Evolutionary conservation across 2,329 filamentous ascomycete genomes (phyloP).

Genomic region (Fusarium metavorans): DNA sequence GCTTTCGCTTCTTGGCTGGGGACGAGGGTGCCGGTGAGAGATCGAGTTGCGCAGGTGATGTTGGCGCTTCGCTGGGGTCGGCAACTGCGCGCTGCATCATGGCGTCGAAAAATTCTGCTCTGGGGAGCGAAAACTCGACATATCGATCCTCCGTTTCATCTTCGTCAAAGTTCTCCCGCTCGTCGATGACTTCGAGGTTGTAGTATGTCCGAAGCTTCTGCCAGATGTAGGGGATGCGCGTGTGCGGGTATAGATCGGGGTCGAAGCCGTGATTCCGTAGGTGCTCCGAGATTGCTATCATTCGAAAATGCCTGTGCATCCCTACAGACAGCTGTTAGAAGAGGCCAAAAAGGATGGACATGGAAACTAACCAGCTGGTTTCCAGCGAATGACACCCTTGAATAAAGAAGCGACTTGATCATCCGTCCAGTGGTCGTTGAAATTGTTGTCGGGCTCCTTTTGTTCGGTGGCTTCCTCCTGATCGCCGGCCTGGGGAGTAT

Average conservation of each 20-base stretch:
- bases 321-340: slow-evolving; percentile 60
- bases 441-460: slow-evolving; percentile 39
- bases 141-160: slow-evolving; percentile 71
- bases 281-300: slow-evolving; percentile 86
- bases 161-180: slow-evolving; percentile 79
- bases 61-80: slow-evolving; percentile 60
- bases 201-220: slow-evolving; percentile 85
- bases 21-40: slow-evolving; percentile 50
- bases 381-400: slow-evolving; percentile 93
- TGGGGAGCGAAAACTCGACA: slow-evolving; percentile 74
- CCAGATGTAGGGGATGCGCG: slow-evolving; percentile 92
- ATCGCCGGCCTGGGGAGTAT: slow-evolving; percentile 67
- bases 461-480: slow-evolving; percentile 44
- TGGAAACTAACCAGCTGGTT: slow-evolving; percentile 80
- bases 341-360: not conserved
- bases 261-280: slow-evolving; percentile 84
- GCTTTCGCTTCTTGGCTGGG: slow-evolving; percentile 59
- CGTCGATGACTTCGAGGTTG: slow-evolving; percentile 86
- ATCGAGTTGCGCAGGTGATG: slow-evolving; percentile 61
- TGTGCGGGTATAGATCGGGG: slow-evolving; percentile 78
- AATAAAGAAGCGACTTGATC: slow-evolving; percentile 94
- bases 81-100: slow-evolving; percentile 61
- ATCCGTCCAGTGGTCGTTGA: slow-evolving; percentile 87
- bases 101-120: slow-evolving; percentile 57
- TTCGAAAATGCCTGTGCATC: slow-evolving; percentile 94